Evolutionary conservation across 1,284 basidiomycete genomes (phyloP).

Genomic region (Stereum hirsutum): DNA sequence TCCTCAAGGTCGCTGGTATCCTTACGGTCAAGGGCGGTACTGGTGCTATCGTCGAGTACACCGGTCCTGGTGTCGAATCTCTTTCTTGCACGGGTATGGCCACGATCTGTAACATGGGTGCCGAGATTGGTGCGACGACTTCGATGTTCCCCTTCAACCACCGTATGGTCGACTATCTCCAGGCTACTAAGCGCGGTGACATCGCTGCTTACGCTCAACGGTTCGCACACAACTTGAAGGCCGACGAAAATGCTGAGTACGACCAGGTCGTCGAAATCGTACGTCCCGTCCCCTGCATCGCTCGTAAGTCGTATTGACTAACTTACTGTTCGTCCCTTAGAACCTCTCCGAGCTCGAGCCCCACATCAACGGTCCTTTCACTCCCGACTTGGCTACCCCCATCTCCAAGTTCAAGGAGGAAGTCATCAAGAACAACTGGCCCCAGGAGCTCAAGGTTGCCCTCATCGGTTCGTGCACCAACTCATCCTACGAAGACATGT

Average conservation of each 20-base stretch:
- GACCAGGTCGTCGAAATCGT: conserved; percentile 93
- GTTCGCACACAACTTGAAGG: conserved; percentile 89
- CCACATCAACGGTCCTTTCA: conserved; percentile 99
- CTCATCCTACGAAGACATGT: conserved; percentile 99
- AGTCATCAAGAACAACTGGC: conserved; percentile 96
- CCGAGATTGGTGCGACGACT: conserved; percentile 98
- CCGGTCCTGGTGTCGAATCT: conserved; percentile 88
- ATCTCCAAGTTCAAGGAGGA: conserved; percentile 92
- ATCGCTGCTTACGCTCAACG: conserved; percentile 87
- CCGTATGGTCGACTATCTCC: conserved; percentile 90
- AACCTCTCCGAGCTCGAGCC: conserved; percentile 97
- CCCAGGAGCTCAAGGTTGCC: conserved; percentile 92
- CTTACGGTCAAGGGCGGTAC: conserved; percentile 98
- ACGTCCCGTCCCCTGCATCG: too few species aligned
- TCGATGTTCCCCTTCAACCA: conserved; percentile 98
- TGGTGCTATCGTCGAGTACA: conserved; percentile 95
- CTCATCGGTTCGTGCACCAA: conserved; percentile 99
- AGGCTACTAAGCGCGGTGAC: conserved; percentile 84
- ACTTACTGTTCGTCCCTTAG: conserved; percentile 24
- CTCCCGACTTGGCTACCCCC: conserved; percentile 91
- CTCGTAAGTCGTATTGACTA: neutral
- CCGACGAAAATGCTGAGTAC: conserved; percentile 89
- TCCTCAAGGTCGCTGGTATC: conserved; percentile 95
- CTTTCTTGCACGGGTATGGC: conserved; percentile 99
- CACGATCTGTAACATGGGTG: conserved; percentile 99